Evolutionary conservation across 2,329 filamentous ascomycete genomes (phyloP), one percentile per base, ranked within the genome.

Genomic region (Trichoderma cornu-damae): DNA sequence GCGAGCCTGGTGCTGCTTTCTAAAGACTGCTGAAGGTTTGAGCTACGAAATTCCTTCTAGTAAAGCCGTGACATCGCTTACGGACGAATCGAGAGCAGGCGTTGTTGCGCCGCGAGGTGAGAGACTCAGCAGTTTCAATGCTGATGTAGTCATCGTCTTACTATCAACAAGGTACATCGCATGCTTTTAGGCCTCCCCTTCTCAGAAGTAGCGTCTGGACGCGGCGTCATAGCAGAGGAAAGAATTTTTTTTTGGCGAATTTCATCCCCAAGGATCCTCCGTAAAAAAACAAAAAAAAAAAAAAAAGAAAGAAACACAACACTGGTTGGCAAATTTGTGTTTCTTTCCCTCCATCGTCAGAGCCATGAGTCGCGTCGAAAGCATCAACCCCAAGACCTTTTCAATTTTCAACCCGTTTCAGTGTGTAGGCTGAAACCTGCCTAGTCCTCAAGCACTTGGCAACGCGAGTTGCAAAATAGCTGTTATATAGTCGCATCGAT

Each of bases 141-240:
- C 56, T 49, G 49, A 46, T 37, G 54, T 24, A 32, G 32, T 54
- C 69, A 68, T 70, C 68, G 65, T 69, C 69, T 66, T 69, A 69
- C 69, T 72, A 72, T 66, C 70, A 69, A 69, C 67, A 63, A 62
- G 65, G 63, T 65, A 67, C 60, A 59, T 61, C 63, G 62, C 61
- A 56, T 61, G 61, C 63, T 65, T 61, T 66, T 61, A 61, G 63
- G 60, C 58, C 64, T 59, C 37, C 42, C 47, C 46, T 47, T 53
- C n/a, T 43, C 49, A 30, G 37, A 35, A 54, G 55, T 44, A 40
- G 24, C 34, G n/a, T 42, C 20, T 50, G 37, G 48, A 55, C 58
- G 56, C 53, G 59, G 52, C 62, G 55, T 60, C 64, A 58, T 59
- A 61, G 60, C 61, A 22, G 47, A 42, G 20, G 32, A 54, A 54